phyloP scores from a whole-genome alignment of 1,284 basidiomycete genomes.

The Naganishia sp. region DNA sequence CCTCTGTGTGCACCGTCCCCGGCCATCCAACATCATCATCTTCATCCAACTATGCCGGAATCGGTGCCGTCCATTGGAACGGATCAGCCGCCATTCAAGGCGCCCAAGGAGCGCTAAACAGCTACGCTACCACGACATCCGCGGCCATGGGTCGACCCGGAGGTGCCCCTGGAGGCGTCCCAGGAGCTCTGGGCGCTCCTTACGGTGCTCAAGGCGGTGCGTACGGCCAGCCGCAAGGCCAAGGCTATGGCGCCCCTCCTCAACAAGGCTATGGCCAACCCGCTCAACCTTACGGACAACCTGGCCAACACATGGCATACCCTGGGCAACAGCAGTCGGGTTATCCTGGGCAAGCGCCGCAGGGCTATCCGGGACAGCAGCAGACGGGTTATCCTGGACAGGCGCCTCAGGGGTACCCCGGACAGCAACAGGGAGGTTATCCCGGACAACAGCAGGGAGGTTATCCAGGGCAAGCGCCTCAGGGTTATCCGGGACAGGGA shows the following conservation, averaged over 20 bases:
- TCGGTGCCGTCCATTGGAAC: neutral
- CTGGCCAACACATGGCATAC: slow-evolving; percentile 37
- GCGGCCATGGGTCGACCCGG: slow-evolving; percentile 3
- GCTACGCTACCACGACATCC: slow-evolving; percentile 12
- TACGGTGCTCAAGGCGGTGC: slow-evolving; percentile 31
- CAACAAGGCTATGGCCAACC: slow-evolving; percentile 44
- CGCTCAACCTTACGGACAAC: slow-evolving; percentile 36
- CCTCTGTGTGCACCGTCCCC: slow-evolving; percentile 5
- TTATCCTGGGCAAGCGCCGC: slow-evolving; percentile 28
- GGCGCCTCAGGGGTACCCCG: slow-evolving; percentile 3
- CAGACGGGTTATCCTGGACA: slow-evolving; percentile 5
- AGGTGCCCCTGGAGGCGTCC: slow-evolving; percentile 23
- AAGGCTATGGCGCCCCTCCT: slow-evolving; percentile 40
- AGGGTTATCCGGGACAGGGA: slow-evolving; percentile 35
- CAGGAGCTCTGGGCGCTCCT: slow-evolving; percentile 32
- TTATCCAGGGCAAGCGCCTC: slow-evolving; percentile 6
- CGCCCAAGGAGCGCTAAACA: slow-evolving; percentile 12
- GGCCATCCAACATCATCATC: slow-evolving; percentile 12
- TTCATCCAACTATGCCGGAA: neutral
- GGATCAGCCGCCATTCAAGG: slow-evolving; percentile 21
- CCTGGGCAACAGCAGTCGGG: slow-evolving; percentile 32
- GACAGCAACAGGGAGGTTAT: slow-evolving; percentile 1
- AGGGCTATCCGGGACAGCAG: slow-evolving; percentile 21
- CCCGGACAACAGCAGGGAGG: neutral
- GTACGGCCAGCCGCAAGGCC: slow-evolving; percentile 32